Evolutionary conservation across 2,329 filamentous ascomycete species (phyloP).

Genomic region (Thelonectria rubi): DNA sequence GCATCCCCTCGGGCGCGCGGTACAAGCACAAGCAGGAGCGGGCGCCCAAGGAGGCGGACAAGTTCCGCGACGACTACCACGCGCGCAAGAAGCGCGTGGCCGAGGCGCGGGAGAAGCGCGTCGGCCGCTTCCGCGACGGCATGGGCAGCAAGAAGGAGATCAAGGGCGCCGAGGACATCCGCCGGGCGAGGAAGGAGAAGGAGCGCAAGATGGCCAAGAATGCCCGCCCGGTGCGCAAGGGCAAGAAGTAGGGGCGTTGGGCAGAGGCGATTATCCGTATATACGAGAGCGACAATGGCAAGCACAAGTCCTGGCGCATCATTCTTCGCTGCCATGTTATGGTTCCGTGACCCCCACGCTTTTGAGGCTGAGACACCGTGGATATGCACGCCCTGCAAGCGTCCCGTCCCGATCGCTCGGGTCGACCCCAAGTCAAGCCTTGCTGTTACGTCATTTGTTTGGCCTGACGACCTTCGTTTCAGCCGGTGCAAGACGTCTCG

Average conservation of each 20-base stretch:
- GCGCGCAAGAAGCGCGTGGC: conserved; percentile 88
- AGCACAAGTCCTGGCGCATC: not conserved
- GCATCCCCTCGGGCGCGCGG: conserved; percentile 52
- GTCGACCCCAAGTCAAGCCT: not conserved
- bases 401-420: conserved; percentile 15
- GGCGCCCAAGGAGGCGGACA: conserved; percentile 94
- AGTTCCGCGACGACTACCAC: conserved; percentile 89
- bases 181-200: conserved; percentile 80
- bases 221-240: conserved; percentile 77
- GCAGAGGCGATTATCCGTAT: conserved; percentile 1
- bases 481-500: not conserved
- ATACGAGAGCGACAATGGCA: not conserved
- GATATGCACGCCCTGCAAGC: conserved; percentile 2
- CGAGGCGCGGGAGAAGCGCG: conserved; percentile 85
- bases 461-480: not conserved
- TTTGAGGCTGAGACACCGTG: conserved; percentile 21
- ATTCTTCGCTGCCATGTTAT: no score
- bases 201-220: conserved; percentile 88
- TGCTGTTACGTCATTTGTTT: conserved; percentile 16
- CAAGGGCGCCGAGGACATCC: conserved; percentile 83
- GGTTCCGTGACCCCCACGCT: conserved; percentile 21
- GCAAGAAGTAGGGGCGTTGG: conserved; percentile 58
- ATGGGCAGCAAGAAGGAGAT: conserved; percentile 80
- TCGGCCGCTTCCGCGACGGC: conserved; percentile 78
- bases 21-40: conserved; percentile 89